phyloP scores from a whole-genome alignment of 495 filamentous ascomycete genomes.

The Penicillium ochrochloron region DNA sequence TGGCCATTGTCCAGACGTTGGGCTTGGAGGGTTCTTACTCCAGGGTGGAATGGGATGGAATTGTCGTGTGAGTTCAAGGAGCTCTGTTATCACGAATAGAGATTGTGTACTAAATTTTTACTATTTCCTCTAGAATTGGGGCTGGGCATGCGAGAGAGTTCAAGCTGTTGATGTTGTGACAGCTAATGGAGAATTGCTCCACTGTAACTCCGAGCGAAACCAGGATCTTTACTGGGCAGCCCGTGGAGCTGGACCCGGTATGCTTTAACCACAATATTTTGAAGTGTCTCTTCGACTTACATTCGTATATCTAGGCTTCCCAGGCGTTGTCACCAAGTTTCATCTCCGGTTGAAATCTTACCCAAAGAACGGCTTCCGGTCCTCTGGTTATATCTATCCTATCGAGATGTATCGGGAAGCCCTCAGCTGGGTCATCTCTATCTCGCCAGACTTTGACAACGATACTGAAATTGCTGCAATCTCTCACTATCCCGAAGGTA shows the following conservation, averaged over 20 bases:
- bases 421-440: constrained; percentile 48
- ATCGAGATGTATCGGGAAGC: constrained; percentile 43
- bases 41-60: constrained; percentile 64
- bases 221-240: constrained; percentile 56
- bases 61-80: constrained; percentile 40
- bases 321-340: constrained; percentile 53
- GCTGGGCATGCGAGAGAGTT: constrained; percentile 58
- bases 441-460: constrained; percentile 41
- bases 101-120: not conserved
- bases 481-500: constrained; percentile 32
- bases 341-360: constrained; percentile 43
- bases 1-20: constrained; percentile 62
- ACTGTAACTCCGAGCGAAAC: constrained; percentile 47
- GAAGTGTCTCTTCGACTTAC: not conserved
- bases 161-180: constrained; percentile 55
- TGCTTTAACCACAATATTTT: not conserved
- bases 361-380: constrained; percentile 35
- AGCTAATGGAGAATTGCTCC: constrained; percentile 38
- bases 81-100: not conserved
- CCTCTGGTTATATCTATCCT: constrained; percentile 51
- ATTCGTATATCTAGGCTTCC: constrained; percentile 39
- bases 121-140: constrained; percentile 46
- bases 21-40: constrained; percentile 57
- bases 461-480: constrained; percentile 51
- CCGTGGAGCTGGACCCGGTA: constrained; percentile 53